A percentile compares a stretch with the other conserved stretches of the same genome.
Conservation (phyloP, 208 protist species). For the Endotrypanum monterogeii region DNA sequence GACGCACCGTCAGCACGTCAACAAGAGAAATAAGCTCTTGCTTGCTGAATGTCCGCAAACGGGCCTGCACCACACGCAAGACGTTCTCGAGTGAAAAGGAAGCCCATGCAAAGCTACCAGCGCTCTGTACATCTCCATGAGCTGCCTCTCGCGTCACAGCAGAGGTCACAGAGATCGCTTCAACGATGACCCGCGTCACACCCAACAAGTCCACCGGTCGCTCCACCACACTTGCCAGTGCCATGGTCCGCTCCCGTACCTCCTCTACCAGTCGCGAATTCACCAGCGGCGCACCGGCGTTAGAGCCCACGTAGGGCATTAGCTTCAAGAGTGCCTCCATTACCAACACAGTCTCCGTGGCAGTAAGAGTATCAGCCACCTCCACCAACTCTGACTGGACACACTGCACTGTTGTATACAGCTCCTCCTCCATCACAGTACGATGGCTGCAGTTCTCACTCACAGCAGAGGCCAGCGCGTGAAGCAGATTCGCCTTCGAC, state of each 20-base stretch:
- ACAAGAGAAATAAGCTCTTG: slow-evolving; percentile 60
- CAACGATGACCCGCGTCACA: slow-evolving; percentile 39
- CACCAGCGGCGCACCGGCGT: slow-evolving; percentile 3
- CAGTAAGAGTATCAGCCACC: slow-evolving; percentile 38
- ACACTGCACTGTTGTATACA: slow-evolving; percentile 23
- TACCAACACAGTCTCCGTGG: slow-evolving; percentile 48
- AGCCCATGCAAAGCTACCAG: slow-evolving; percentile 14
- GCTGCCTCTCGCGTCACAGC: not conserved
- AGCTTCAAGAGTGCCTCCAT: slow-evolving; percentile 59
- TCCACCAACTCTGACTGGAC: slow-evolving; percentile 41
- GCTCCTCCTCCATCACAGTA: slow-evolving; percentile 20
- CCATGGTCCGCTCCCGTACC: slow-evolving; percentile 43
- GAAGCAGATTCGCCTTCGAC: slow-evolving; percentile 54
- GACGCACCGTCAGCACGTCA: slow-evolving; percentile 52
- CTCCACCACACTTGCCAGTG: slow-evolving; percentile 46
- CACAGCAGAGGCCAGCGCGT: slow-evolving; percentile 38
- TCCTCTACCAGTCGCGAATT: slow-evolving; percentile 33
- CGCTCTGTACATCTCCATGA: slow-evolving; percentile 1
- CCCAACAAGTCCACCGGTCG: slow-evolving; percentile 56
- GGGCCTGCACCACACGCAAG: slow-evolving; percentile 33
- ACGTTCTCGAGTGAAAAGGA: slow-evolving; percentile 24
- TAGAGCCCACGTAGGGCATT: slow-evolving; percentile 29
- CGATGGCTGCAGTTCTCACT: slow-evolving; percentile 31
- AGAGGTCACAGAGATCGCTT: slow-evolving; percentile 19
- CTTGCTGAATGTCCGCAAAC: slow-evolving; percentile 41